Conservation (phyloP, 768 basidiomycete genomes). For the Cyathus striatus region DNA sequence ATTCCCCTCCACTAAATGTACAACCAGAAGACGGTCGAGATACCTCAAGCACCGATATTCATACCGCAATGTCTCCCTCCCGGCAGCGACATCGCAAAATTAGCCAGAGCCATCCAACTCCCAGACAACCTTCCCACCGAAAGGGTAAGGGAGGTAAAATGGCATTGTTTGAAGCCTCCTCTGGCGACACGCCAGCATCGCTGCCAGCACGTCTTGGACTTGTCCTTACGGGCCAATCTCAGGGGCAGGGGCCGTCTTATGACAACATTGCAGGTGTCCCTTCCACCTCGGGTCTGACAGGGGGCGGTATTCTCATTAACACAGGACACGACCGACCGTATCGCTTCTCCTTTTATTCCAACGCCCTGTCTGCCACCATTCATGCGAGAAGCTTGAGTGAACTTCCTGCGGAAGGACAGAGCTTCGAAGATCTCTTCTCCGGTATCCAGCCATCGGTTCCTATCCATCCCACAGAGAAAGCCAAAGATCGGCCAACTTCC, state of each 20-base stretch:
- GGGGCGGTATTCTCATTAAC: constrained; percentile 26
- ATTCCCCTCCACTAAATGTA: neutral
- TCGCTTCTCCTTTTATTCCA: constrained; percentile 98
- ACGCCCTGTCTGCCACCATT: constrained; percentile 86
- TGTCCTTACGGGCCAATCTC: constrained; percentile 12
- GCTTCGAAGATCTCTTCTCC: constrained; percentile 85
- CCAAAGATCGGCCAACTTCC: constrained; percentile 13
- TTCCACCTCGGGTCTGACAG: constrained; percentile 9
- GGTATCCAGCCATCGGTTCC: constrained; percentile 30
- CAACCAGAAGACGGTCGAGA: constrained; percentile 4
- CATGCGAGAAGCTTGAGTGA: constrained; percentile 92
- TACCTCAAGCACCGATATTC: constrained; percentile 10
- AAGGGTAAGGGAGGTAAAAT: constrained; percentile 75
- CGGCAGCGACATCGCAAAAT: constrained; percentile 77
- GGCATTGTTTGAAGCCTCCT: constrained; percentile 76
- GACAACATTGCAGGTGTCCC: constrained; percentile 19
- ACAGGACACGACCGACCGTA: constrained; percentile 84
- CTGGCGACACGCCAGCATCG: constrained; percentile 42
- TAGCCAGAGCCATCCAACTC: constrained; percentile 73
- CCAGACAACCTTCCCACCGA: constrained; percentile 52
- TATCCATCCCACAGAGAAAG: constrained; percentile 7
- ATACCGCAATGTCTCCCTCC: constrained; percentile 10
- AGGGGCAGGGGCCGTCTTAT: constrained; percentile 14
- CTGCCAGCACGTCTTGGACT: constrained; percentile 35
- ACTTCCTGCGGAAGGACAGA: constrained; percentile 89